A percentile compares a stretch with the other conserved stretches of the same genome.
Evolutionary conservation across 495 filamentous ascomycete genomes (phyloP).

Genomic region (Aspergillus diversus): DNA sequence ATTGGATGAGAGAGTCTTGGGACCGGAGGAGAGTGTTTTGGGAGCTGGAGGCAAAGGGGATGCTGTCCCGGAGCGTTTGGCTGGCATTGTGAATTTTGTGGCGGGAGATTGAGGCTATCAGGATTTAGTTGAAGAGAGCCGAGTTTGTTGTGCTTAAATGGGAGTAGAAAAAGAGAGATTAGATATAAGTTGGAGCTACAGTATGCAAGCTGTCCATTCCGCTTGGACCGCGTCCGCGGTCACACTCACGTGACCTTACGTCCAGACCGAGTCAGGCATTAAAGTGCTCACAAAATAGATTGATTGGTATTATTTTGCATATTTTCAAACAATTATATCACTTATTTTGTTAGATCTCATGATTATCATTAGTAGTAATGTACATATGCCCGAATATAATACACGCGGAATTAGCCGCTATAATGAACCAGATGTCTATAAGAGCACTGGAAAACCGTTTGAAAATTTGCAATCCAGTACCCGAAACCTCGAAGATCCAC

Average conservation of each 20-base stretch:
- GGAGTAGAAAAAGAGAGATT: constrained; percentile 3
- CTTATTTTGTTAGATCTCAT: neutral
- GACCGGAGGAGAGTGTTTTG: constrained; percentile 48
- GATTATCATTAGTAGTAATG: neutral
- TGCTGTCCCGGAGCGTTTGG: constrained; percentile 53
- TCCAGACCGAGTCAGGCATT: too few species aligned
- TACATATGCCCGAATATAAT: neutral
- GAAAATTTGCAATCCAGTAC: neutral
- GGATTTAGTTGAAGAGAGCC: neutral
- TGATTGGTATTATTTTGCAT: neutral
- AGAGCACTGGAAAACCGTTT: neutral
- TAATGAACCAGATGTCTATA: neutral
- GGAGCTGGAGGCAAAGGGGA: constrained; percentile 36
- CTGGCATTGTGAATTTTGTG: constrained; percentile 42
- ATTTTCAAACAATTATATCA: neutral
- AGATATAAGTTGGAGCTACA: neutral
- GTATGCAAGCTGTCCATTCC: constrained; percentile 21
- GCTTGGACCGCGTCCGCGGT: neutral
- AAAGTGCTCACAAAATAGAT: too few species aligned
- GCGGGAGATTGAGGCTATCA: neutral
- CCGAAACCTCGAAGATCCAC: neutral
- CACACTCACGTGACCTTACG: constrained; percentile 6
- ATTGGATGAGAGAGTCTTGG: constrained; percentile 43
- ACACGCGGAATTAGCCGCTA: neutral
- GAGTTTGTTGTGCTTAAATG: too few species aligned